Evolutionary conservation across 805 yeast species (phyloP), one percentile per base, ranked within the genome.

Genomic region (Myxozyma vanderwaltii): DNA sequence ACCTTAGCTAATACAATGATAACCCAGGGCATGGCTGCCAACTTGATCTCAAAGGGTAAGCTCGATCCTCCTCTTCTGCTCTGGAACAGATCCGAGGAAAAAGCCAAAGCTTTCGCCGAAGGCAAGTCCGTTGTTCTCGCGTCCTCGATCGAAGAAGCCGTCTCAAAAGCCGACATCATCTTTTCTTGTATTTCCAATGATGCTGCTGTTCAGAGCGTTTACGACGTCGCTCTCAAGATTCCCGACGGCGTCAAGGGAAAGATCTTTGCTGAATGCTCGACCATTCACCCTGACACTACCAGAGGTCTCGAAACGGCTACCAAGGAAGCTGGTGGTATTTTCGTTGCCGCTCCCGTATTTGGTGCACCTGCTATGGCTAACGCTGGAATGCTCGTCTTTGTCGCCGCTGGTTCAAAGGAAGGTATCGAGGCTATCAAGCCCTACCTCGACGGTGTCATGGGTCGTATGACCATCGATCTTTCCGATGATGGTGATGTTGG

Each of bases 211-310:
- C 36, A 21, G 31, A 39, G 40, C n/a, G 45, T 64, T 7, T 63
- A 50, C 54, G 59, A 61, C 19, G 31, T 27, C n/a, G 63, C 59
- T 3, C 53, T 64, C 26, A 48, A 41, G 43, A 43, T 48, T n/a
- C 52, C 63, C 17, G 67, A 29, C n/a, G 59, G 59, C 4, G 50
- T 61, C 33, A 51, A 54, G 24, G 70, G 69, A 26, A 68, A 65
- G 58, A 29, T 68, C 27, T 55, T 70, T 33, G 64, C 63, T 29
- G 72, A 70, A 39, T 60, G 68, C 46, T 57, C 70, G 24, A 70
- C 72, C 12, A 63, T 70, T 31, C 69, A 60, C 46, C 72, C 72
- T 12, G 69, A 67, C 41, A 70, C 72, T 7, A 58, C 69, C 8
- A 41, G 56, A 10, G 59, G 45, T 24, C 55, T 62, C 24, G 45